Conservation (phyloP, 257 asterid species). For the Forsythia suspensa region DNA sequence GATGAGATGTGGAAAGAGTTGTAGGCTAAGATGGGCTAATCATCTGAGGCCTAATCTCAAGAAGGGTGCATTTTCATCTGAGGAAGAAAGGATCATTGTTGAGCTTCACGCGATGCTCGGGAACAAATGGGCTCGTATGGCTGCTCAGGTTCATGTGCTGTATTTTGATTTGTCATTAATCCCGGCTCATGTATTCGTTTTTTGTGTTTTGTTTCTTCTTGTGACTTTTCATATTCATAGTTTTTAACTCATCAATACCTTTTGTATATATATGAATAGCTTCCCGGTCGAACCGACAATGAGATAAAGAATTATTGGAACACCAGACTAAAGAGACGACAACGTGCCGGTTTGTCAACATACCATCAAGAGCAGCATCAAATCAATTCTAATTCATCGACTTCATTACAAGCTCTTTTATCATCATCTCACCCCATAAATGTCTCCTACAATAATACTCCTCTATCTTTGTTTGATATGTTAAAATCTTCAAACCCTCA, state of each 20-base stretch:
- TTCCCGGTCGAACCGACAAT: conserved; percentile 75
- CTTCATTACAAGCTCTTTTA: conserved; percentile 32
- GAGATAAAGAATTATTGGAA: conserved; percentile 81
- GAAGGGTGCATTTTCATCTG: no score
- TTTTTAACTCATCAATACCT: neutral
- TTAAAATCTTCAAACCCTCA: conserved; percentile 18
- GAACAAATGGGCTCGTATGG: no score
- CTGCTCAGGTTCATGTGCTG: conserved; percentile 34
- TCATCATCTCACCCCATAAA: conserved; percentile 21
- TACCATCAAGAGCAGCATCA: conserved; percentile 28
- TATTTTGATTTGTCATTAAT: no score
- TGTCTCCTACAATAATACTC: conserved; percentile 4
- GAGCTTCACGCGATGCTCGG: no score
- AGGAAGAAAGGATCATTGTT: no score
- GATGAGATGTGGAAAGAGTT: conserved; percentile 27
- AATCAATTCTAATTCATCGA: conserved; percentile 14
- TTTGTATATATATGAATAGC: conserved; percentile 25
- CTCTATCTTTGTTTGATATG: conserved; percentile 20
- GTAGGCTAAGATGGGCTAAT: no score
- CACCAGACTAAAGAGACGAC: conserved; percentile 66
- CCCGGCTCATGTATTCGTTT: neutral
- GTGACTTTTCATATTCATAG: neutral
- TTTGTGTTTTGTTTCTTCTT: neutral
- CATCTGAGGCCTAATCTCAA: no score
- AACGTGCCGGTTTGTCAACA: conserved; percentile 61